Conservation (phyloP, 345 rosid species). For the Aquilaria yunnanensis region DNA sequence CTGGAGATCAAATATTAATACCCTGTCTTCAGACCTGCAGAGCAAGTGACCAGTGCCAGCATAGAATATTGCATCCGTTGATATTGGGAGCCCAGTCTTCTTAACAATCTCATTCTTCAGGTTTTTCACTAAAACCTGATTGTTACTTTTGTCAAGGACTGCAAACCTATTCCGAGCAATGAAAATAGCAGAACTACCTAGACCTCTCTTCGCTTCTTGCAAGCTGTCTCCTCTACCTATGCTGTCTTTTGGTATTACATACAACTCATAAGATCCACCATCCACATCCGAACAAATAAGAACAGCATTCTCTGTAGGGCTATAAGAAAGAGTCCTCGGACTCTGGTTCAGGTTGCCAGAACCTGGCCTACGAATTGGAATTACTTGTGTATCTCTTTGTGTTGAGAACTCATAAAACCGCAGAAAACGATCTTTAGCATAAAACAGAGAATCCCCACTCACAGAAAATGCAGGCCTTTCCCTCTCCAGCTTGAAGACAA, state of each 20-base stretch:
- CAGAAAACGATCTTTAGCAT: slow-evolving; percentile 74
- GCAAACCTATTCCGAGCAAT: slow-evolving; percentile 84
- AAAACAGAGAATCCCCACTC: slow-evolving; percentile 69
- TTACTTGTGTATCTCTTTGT: slow-evolving; percentile 67
- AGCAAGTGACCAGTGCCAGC: slow-evolving; percentile 90
- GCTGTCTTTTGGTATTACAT: slow-evolving; percentile 71
- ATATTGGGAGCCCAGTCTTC: slow-evolving; percentile 56
- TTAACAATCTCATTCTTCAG: slow-evolving; percentile 79
- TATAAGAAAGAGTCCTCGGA: slow-evolving; percentile 84
- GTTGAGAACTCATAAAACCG: slow-evolving; percentile 78
- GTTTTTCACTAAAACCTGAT: slow-evolving; percentile 71
- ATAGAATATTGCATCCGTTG: slow-evolving; percentile 79
- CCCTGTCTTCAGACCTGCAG: slow-evolving; percentile 81
- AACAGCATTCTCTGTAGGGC: slow-evolving; percentile 93
- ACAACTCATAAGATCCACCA: slow-evolving; percentile 91
- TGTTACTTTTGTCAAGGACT: slow-evolving; percentile 78
- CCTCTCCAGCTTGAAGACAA: slow-evolving; percentile 94
- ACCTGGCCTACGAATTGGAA: slow-evolving; percentile 88
- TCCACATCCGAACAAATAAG: slow-evolving; percentile 87
- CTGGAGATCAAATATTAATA: slow-evolving; percentile 77
- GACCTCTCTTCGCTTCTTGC: slow-evolving; percentile 83
- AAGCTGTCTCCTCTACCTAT: slow-evolving; percentile 57
- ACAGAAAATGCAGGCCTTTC: slow-evolving; percentile 93
- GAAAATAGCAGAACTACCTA: slow-evolving; percentile 76
- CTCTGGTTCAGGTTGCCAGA: slow-evolving; percentile 71